Base-by-base conservation (phyloP, 179 eudicot genomes). In the Beta corolliflora region DNA sequence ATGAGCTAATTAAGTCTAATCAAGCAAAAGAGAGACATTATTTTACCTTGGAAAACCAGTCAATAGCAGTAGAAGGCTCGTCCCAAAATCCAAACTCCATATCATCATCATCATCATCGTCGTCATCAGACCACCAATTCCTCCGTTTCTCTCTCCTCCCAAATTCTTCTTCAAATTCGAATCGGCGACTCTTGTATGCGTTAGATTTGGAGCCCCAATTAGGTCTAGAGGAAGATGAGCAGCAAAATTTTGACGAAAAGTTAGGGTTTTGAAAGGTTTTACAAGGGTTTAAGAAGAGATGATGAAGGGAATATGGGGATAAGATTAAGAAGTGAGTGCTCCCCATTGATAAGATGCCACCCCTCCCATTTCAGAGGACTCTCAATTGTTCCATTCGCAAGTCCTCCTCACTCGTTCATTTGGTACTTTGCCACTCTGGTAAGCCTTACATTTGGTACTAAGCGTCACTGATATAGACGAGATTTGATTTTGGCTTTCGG, bases 71-170 rank as follows among this genome's bases (percentile, higher is more conserved):
- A 21, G 90, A 77, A 75, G 65, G 10, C 31, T 84, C 90, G 19
- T 84, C 86, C 73, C 82, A 80, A 56, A 81, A 56, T 60, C 87
- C 89, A 86, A 86, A 86, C 29, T 19, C 73, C 55, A 19, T 72
- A 25, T 25, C 29, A 25, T 25, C 29, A 25, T 25, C 29, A 25
- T 25, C 29, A 21, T 78, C 84, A 19, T 85, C 87, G 3, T 77
- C 66, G 4, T 71, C 55, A 12, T 87, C 89, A 29, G 87, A 88
- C 93, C 92, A 91, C 93, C 93, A 88, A 14, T 54, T 87, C 81
- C 91, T 79, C 79, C 86, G 82, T 76, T 85, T 90, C 78, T 60
- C 69, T 50, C 81, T 75, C 46, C 71, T 76, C 67, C 85, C n/a
- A 58, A 84, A 83, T 65, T 76, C 77, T 10, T 71, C 64, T 69